Conservation (phyloP, 2,329 filamentous ascomycete species). For the Penicillium decumbens region DNA sequence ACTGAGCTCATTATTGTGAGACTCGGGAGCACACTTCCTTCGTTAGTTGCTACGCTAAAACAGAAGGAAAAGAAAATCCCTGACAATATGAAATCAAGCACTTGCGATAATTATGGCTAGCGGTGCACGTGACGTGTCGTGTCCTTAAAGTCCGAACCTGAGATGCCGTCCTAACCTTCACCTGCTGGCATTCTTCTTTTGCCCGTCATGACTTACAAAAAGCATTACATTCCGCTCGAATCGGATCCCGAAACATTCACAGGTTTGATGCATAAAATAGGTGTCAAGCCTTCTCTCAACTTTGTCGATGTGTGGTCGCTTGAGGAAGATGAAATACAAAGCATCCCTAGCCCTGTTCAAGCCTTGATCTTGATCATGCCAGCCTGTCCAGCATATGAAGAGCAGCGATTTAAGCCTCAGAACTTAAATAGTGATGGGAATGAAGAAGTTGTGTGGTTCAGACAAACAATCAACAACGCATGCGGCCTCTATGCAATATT, state of each 20-base stretch:
- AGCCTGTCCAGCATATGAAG: background rate
- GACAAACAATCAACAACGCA: conserved; percentile 16
- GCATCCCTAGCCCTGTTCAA: conserved; percentile 4
- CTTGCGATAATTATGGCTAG: no score
- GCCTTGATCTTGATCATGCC: background rate
- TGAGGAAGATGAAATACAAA: conserved; percentile 7
- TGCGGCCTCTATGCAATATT: conserved; percentile 18
- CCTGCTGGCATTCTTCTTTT: background rate
- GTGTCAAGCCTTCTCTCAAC: conserved; percentile 2
- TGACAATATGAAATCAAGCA: no score
- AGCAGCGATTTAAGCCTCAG: background rate
- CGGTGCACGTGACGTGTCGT: no score
- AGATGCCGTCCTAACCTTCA: no score
- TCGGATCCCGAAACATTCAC: conserved; percentile 19
- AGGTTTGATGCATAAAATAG: conserved; percentile 14
- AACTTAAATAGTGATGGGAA: conserved; percentile 4
- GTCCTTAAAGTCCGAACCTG: no score
- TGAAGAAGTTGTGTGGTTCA: background rate
- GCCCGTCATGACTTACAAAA: background rate
- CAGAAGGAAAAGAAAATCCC: no score
- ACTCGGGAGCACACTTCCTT: no score
- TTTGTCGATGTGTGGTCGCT: conserved; percentile 16
- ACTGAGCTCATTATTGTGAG: no score
- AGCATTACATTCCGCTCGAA: conserved; percentile 14
- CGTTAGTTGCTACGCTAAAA: no score